These are phyloP conservation scores for Ehretia macrophylla DNA, from an alignment of 257 asterid genomes.

Conservation along the genomic window DNA sequence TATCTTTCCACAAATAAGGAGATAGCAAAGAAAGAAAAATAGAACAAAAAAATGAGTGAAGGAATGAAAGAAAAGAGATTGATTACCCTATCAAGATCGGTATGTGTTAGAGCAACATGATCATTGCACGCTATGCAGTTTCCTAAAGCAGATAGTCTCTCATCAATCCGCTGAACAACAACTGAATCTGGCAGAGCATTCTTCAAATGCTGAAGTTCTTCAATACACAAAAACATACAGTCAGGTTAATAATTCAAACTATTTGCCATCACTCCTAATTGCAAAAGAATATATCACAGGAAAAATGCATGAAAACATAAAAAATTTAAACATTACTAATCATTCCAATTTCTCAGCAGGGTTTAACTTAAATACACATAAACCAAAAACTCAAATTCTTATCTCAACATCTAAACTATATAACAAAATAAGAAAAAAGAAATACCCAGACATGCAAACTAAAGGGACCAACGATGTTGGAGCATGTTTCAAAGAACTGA, in stretches of 20 bases:
- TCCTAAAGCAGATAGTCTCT: conserved; percentile 84
- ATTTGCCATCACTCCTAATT: not conserved
- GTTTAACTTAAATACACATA: not conserved
- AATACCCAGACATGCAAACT: no score
- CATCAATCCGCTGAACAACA: conserved; percentile 90
- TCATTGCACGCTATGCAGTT: conserved; percentile 93
- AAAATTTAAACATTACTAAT: no score
- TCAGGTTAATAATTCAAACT: conserved; percentile 13
- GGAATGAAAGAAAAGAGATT: no score
- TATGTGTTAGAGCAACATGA: conserved; percentile 90
- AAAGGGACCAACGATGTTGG: no score
- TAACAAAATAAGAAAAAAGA: no score
- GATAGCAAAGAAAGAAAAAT: no score
- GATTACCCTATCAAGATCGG: conserved; percentile 77
- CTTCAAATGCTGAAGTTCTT: conserved; percentile 88
- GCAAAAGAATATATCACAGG: not conserved
- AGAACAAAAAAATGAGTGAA: no score
- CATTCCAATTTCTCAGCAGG: no score
- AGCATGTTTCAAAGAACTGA: no score
- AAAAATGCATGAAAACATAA: not conserved
- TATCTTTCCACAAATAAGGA: no score
- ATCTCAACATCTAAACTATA: no score
- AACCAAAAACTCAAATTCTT: not conserved
- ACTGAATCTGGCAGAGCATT: conserved; percentile 82
- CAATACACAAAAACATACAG: conserved; percentile 8